A percentile compares a stretch with the other conserved stretches of the same genome.
Evolutionary conservation across 495 filamentous ascomycete species (phyloP).

Genomic region (Copromyces sp.): DNA sequence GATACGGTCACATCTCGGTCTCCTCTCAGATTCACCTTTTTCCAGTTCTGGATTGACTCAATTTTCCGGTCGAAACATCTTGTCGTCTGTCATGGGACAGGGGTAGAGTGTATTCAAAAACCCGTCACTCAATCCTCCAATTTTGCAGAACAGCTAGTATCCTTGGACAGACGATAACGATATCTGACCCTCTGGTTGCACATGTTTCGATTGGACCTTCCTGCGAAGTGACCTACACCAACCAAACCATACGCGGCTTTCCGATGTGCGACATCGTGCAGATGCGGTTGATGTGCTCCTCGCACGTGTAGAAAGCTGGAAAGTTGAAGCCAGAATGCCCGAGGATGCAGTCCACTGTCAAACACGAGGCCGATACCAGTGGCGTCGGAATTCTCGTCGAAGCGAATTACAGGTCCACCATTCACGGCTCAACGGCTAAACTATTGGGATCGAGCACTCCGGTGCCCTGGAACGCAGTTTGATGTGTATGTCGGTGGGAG

Average conservation of each 20-base stretch:
- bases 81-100: not conserved
- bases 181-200: not conserved
- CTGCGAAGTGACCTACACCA: not conserved
- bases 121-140: not conserved
- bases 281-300: not conserved
- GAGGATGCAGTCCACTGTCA: not conserved
- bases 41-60: not conserved
- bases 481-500: not conserved
- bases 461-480: not conserved
- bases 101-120: not conserved
- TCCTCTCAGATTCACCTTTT: not conserved
- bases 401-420: not conserved
- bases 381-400: not conserved
- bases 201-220: not conserved
- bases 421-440: not conserved
- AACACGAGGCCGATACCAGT: not conserved
- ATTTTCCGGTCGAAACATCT: not conserved
- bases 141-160: not conserved
- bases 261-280: conserved; percentile 2
- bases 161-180: conserved; percentile 1
- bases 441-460: not conserved
- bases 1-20: not conserved
- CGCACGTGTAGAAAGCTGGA: not conserved
- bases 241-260: not conserved
- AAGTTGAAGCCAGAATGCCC: not conserved